Evolutionary conservation across 2,329 filamentous ascomycete genomes (phyloP).

Genomic region (Monilinia vaccinii-corymbosi): DNA sequence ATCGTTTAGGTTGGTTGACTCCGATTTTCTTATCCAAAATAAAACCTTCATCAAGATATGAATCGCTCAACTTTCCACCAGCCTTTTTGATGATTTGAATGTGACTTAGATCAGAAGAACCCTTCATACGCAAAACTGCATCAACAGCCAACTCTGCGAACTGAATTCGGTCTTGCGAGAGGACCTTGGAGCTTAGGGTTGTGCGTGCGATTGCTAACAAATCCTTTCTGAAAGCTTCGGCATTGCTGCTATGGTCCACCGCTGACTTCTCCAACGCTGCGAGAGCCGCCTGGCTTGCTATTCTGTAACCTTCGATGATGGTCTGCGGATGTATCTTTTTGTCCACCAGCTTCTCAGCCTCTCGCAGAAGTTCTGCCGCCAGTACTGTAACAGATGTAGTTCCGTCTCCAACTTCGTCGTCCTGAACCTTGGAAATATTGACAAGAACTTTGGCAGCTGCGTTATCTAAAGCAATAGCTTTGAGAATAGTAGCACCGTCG

Average conservation of each 20-base stretch:
- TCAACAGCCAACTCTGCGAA: constrained; percentile 86
- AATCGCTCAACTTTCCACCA: constrained; percentile 93
- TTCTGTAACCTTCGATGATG: constrained; percentile 97
- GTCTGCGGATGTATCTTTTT: constrained; percentile 99
- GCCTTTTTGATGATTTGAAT: constrained; percentile 99
- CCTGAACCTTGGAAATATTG: constrained; percentile 98
- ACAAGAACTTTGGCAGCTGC: constrained; percentile 96
- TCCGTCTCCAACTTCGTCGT: constrained; percentile 96
- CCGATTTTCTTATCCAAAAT: constrained; percentile 99
- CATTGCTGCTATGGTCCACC: constrained; percentile 80
- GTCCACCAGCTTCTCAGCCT: constrained; percentile 94
- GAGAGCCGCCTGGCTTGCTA: constrained; percentile 85
- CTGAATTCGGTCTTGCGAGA: constrained; percentile 86
- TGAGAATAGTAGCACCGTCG: constrained; percentile 95
- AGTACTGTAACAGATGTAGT: constrained; percentile 97
- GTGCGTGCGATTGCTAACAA: constrained; percentile 85
- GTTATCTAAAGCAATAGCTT: constrained; percentile 97
- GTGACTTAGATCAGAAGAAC: constrained; percentile 87
- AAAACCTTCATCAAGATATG: constrained; percentile 95
- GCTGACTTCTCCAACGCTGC: constrained; percentile 75
- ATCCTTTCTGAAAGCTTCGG: constrained; percentile 79
- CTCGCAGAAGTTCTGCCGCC: constrained; percentile 86
- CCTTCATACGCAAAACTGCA: constrained; percentile 81
- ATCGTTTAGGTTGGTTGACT: constrained; percentile 92
- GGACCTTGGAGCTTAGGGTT: constrained; percentile 93